Evolutionary conservation across 345 rosid species (phyloP).

Genomic region (Bruguiera sexangula): DNA sequence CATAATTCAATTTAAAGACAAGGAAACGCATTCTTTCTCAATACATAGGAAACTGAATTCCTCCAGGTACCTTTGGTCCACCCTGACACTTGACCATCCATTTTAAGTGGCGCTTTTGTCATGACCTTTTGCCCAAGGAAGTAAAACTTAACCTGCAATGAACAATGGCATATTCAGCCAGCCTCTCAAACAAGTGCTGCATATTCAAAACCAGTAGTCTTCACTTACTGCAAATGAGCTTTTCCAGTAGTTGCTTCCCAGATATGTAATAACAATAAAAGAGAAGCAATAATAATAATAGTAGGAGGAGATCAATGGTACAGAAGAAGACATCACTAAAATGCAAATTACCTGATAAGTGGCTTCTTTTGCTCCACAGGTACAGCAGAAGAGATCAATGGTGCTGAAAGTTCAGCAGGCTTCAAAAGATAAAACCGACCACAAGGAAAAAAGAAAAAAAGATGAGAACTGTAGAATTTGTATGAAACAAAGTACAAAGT

Average conservation of each 20-base stretch:
- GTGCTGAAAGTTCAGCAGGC: slow-evolving; percentile 56
- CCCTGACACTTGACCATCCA: neutral
- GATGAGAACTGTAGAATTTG: neutral
- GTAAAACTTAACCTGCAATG: slow-evolving; percentile 74
- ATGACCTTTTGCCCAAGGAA: slow-evolving; percentile 55
- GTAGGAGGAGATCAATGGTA: too few relatives aligned
- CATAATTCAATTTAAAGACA: neutral
- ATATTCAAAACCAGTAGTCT: neutral
- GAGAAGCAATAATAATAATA: too few relatives aligned
- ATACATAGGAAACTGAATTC: neutral
- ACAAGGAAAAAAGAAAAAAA: neutral
- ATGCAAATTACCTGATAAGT: slow-evolving; percentile 54
- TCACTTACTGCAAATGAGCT: neutral
- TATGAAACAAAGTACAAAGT: too few relatives aligned
- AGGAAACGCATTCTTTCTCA: neutral
- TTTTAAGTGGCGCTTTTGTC: slow-evolving; percentile 32
- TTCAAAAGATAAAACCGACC: slow-evolving; percentile 23
- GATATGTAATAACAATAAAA: too few relatives aligned
- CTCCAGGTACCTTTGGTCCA: neutral
- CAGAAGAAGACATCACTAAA: neutral
- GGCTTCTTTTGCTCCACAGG: slow-evolving; percentile 59
- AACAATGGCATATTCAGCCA: neutral
- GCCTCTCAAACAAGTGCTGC: neutral
- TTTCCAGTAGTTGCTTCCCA: neutral
- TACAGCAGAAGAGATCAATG: slow-evolving; percentile 30